Percentiles rank a stretch among this genome's conserved stretches.
These are phyloP conservation scores for Reticulascus tulasneorum DNA, from an alignment of 2,329 filamentous ascomycete genomes.

Conservation along the genomic window DNA sequence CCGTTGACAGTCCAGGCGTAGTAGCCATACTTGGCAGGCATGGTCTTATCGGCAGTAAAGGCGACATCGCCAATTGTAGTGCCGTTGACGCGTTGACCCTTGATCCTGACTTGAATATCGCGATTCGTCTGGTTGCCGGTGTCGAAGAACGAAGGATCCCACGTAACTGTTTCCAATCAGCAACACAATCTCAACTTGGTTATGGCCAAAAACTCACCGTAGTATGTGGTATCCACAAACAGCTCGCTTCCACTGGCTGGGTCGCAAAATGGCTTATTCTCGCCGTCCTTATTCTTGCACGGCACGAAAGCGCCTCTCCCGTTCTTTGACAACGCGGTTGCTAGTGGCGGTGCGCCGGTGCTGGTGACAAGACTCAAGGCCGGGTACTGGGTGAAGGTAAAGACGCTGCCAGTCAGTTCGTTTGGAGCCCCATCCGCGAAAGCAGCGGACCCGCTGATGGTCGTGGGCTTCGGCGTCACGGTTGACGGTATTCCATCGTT, in stretches of 20 bases:
- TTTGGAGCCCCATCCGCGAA: slow-evolving; percentile 36
- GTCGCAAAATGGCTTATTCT: slow-evolving; percentile 47
- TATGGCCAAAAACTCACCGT: slow-evolving; percentile 33
- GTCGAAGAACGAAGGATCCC: slow-evolving; percentile 51
- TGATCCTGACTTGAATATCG: slow-evolving; percentile 24
- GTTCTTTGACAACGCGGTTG: slow-evolving; percentile 36
- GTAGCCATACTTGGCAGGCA: slow-evolving; percentile 24
- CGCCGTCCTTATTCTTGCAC: slow-evolving; percentile 45
- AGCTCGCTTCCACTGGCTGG: slow-evolving; percentile 41
- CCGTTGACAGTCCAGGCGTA: slow-evolving; percentile 22
- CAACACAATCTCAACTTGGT: neutral
- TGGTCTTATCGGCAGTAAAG: slow-evolving; percentile 7
- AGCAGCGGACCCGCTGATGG: slow-evolving; percentile 39
- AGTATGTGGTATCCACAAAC: slow-evolving; percentile 44
- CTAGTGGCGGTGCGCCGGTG: slow-evolving; percentile 39
- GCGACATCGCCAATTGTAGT: slow-evolving; percentile 20
- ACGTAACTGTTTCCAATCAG: slow-evolving; percentile 42
- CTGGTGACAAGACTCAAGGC: slow-evolving; percentile 34
- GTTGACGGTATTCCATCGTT: slow-evolving; percentile 43
- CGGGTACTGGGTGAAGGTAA: slow-evolving; percentile 30
- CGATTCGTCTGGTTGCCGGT: slow-evolving; percentile 31
- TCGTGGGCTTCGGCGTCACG: slow-evolving; percentile 44
- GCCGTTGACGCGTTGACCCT: slow-evolving; percentile 37
- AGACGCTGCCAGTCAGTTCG: slow-evolving; percentile 42
- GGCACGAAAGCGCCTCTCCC: slow-evolving; percentile 45